Evolutionary conservation across 495 filamentous ascomycete genomes (phyloP).

Genomic region (Apiosordaria backusii): DNA sequence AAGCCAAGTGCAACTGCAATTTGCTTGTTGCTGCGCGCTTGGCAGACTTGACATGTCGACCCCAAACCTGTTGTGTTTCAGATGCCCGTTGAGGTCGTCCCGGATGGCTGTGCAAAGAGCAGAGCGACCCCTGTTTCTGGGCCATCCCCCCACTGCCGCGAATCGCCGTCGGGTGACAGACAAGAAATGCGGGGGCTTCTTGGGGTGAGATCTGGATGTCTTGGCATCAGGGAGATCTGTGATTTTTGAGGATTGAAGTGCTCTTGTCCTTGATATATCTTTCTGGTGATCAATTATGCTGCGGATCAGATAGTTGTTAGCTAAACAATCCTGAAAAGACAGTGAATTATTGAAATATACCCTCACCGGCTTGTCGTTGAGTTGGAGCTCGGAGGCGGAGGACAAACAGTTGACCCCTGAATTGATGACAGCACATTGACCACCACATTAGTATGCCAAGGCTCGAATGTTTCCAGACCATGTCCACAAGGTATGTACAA

Average conservation of each 20-base stretch:
- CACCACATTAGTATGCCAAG: background rate
- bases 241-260: too few relatives aligned
- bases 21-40: background rate
- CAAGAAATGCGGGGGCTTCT: too few relatives aligned
- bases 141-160: background rate
- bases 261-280: background rate
- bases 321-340: background rate
- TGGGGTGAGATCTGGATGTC: background rate
- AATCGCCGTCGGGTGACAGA: background rate
- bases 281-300: background rate
- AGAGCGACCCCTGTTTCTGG: background rate
- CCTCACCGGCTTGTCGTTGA: too few relatives aligned
- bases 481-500: background rate
- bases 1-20: slow-evolving; percentile 9
- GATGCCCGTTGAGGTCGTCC: background rate
- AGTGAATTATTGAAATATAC: too few relatives aligned
- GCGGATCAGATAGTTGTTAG: background rate
- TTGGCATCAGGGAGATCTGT: too few relatives aligned
- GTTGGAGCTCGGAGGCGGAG: too few relatives aligned
- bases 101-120: background rate
- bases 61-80: background rate
- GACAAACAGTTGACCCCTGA: background rate
- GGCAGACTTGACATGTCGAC: background rate
- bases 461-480: background rate
- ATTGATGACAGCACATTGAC: background rate